phyloP scores from a whole-genome alignment of 805 yeast species.

The Monosporozyma aerobia region DNA sequence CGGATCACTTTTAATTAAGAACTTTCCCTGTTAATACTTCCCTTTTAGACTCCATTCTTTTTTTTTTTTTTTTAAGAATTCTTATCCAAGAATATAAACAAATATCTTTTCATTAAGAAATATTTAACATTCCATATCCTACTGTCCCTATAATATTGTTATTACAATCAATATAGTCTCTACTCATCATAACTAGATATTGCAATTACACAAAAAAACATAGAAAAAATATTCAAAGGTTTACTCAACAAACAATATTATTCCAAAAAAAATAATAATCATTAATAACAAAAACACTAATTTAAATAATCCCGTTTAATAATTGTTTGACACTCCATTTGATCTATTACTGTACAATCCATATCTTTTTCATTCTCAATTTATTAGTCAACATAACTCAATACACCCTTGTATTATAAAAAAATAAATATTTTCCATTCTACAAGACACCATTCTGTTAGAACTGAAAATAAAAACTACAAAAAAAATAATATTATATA shows the following conservation, averaged over 20 bases:
- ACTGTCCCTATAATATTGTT: neutral
- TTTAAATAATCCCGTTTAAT: neutral
- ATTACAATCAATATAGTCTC: neutral
- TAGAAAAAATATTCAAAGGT: neutral
- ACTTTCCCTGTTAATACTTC: neutral
- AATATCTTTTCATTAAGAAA: neutral
- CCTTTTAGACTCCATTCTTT: neutral
- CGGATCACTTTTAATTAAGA: neutral
- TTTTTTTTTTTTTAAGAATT: neutral
- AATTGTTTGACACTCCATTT: neutral
- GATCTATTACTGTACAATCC: neutral
- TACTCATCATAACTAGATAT: neutral
- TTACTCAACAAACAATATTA: neutral
- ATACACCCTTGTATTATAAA: neutral
- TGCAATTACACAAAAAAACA: neutral
- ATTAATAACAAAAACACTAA: neutral
- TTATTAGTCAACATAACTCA: neutral
- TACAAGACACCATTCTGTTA: neutral
- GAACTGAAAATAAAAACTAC: neutral
- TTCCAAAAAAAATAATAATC: neutral
- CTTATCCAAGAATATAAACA: neutral
- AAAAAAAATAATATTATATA: slow-evolving; percentile 4
- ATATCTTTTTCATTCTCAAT: neutral
- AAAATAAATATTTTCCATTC: neutral
- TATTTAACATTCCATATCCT: neutral